Percentiles rank a stretch among this genome's conserved stretches.
Conservation (phyloP, 495 filamentous ascomycete species). For the Aspergillus sparsus region DNA sequence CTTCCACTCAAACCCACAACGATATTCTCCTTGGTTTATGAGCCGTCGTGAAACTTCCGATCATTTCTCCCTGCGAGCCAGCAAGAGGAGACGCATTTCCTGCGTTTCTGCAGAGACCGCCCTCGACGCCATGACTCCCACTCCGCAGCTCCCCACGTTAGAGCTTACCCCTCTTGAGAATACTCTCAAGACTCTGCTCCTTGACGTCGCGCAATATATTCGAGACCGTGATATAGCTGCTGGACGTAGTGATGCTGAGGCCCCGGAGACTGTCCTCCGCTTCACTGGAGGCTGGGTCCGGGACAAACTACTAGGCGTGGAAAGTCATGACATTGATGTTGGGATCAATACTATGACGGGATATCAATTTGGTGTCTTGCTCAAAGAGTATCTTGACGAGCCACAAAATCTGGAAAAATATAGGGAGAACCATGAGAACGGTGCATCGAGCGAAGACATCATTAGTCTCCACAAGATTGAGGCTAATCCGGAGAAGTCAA, state of each 20-base stretch:
- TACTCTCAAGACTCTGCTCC: constrained; percentile 67
- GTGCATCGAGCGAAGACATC: constrained; percentile 41
- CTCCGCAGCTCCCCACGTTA: constrained; percentile 40
- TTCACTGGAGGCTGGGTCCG: constrained; percentile 99
- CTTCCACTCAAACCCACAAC: not conserved
- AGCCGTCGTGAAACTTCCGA: constrained; percentile 26
- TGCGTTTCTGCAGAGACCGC: constrained; percentile 17
- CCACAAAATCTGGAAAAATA: constrained; percentile 59
- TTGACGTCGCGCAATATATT: constrained; percentile 73
- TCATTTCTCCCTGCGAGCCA: constrained; percentile 28
- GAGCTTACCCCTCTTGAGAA: constrained; percentile 66
- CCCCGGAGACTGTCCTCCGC: constrained; percentile 56
- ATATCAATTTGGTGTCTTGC: constrained; percentile 69
- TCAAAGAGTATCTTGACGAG: constrained; percentile 60
- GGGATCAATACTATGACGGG: constrained; percentile 96
- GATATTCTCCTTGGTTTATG: constrained; percentile 30
- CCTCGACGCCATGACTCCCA: constrained; percentile 27
- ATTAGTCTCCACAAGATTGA: constrained; percentile 71
- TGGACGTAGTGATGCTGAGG: constrained; percentile 33
- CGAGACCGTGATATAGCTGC: constrained; percentile 49
- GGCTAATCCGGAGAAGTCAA: constrained; percentile 94
- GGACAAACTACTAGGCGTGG: constrained; percentile 83
- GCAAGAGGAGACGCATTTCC: constrained; percentile 41
- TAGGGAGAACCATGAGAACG: constrained; percentile 30
- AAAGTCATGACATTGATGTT: constrained; percentile 90